Percentiles rank a stretch among this genome's conserved stretches.
phyloP scores from a whole-genome alignment of 1,284 basidiomycete species.

The Heterobasidion occidentale region DNA sequence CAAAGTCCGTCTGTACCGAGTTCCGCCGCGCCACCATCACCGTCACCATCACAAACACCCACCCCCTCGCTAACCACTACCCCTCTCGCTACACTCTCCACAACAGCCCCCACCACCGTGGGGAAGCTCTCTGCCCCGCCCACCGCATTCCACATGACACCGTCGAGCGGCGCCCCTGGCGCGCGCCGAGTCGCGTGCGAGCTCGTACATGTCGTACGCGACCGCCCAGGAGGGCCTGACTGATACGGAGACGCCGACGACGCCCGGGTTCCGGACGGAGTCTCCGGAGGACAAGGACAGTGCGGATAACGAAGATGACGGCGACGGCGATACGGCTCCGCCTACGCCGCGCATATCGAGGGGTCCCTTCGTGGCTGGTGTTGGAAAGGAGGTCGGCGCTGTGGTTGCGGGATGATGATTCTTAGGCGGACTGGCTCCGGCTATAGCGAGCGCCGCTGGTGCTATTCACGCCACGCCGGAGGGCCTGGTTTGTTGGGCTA shows the following conservation, averaged over 20 bases:
- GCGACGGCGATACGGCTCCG: too few relatives aligned
- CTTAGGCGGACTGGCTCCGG: too few relatives aligned
- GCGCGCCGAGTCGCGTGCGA: conserved; percentile 20
- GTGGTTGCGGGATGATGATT: background rate
- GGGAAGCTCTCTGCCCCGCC: conserved; percentile 12
- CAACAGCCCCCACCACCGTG: background rate
- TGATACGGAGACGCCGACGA: background rate
- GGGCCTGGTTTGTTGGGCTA: too few relatives aligned
- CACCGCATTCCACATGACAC: conserved; percentile 19
- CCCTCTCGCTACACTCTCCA: background rate
- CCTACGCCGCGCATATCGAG: background rate
- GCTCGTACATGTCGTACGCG: conserved; percentile 22
- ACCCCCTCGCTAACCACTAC: background rate
- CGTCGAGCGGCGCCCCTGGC: conserved; percentile 6
- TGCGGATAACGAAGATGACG: background rate
- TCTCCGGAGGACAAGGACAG: too few relatives aligned
- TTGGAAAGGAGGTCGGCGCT: background rate
- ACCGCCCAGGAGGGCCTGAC: conserved; percentile 18
- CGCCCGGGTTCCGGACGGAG: background rate
- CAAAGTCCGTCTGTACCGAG: background rate
- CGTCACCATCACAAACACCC: background rate
- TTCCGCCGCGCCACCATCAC: background rate
- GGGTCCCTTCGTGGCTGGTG: background rate
- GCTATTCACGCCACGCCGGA: too few relatives aligned
- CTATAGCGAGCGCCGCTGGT: too few relatives aligned